phyloP scores from a whole-genome alignment of 148 eudicot genomes.

The Rhododendron ovatum region DNA sequence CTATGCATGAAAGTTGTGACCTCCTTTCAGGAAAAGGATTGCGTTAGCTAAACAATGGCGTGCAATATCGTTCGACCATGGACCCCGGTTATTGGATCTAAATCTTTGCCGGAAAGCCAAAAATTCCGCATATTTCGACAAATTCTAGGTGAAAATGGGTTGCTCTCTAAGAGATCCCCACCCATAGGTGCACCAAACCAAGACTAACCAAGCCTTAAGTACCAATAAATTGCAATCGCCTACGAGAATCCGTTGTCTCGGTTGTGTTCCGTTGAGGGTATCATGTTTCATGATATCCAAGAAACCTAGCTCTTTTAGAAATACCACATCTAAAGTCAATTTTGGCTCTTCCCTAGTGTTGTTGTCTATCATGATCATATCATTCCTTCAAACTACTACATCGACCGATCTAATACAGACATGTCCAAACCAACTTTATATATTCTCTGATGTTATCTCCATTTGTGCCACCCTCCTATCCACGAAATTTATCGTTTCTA shows the following conservation, averaged over 20 bases:
- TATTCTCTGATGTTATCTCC: no score
- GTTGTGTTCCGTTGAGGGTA: background rate
- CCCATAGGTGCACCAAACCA: no score
- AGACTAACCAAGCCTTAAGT: background rate
- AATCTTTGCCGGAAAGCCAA: background rate
- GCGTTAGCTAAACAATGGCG: background rate
- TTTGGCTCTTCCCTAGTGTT: background rate
- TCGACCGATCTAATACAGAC: no score
- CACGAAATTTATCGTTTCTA: no score
- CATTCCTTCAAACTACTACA: background rate
- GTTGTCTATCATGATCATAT: background rate
- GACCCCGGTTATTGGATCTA: background rate
- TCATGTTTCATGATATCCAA: background rate
- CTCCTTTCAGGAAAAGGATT: background rate
- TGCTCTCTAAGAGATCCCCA: background rate
- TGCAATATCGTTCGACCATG: background rate
- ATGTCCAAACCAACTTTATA: background rate
- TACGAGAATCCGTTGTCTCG: background rate
- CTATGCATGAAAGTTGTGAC: background rate
- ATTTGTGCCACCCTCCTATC: no score
- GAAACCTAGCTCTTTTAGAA: background rate
- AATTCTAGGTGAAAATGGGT: background rate
- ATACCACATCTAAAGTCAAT: background rate
- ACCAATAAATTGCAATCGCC: background rate
- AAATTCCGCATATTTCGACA: background rate